Evolutionary conservation across 371 early-diverging fungal species (phyloP), one percentile per base, ranked within the genome.

Genomic region (Syncephalastrum racemosum): DNA sequence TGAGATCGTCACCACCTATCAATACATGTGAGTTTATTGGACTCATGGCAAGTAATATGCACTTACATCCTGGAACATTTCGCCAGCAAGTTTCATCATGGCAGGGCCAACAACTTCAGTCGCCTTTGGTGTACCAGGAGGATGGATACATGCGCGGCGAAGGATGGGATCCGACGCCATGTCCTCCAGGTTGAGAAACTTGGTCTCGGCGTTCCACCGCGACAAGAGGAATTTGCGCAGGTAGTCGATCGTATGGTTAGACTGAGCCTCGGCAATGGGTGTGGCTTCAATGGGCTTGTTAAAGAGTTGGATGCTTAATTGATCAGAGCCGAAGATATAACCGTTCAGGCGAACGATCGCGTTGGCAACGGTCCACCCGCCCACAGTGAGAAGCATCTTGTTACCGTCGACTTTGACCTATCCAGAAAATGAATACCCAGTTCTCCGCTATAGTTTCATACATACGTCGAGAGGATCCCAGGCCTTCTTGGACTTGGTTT

Each of bases 21-120:
- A 27, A 15, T 12, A 4, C 46, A 46, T 8, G 44, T 54, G 20
- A 53, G 53, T 23, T 4, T 31, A 36, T 18, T 10, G 14, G 12
- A 15, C 25, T 31, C 2, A 31, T 31, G 2, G 27, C 36, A 31
- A 31, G 12, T 31, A 12, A 31, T 19, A 31, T 40, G 6, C 18
- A 8, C 55, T 12, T 46, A 59, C 59, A 56, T 80, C 75, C 12
- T 77, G 79, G 60, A 82, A 85, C 59, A 79, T 67, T 67, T 84
- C 79, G 8, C 75, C 71, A 20, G 86, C 81, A 20, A 87, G 50
- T 56, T 87, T 87, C 74, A 85, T 84, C 58, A 85, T 66, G 5
- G 84, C 82, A 22, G 84, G 84, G 1, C 86, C 85, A 19, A 84
- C 67, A 39, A 81, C 77, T 7, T 69, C 73, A 4, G 66, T 73